These are phyloP conservation scores for Podila horticola DNA, from an alignment of 192 early-diverging fungal species.

Conservation along the genomic window DNA sequence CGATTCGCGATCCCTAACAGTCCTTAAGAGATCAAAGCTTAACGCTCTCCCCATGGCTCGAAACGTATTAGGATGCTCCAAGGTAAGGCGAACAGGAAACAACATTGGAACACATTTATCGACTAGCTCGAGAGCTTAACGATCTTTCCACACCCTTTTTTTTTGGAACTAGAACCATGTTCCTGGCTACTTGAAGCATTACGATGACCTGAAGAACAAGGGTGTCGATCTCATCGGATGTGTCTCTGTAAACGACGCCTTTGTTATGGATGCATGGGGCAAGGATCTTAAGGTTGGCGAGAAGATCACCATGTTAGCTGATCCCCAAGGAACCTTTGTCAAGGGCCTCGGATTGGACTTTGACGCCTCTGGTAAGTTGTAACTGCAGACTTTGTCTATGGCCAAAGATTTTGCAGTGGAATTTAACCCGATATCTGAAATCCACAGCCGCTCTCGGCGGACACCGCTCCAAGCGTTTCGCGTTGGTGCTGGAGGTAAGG, in stretches of 20 bases:
- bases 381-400: not conserved
- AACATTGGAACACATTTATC: too few relatives aligned
- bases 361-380: slow-evolving; percentile 61
- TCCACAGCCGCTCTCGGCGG: slow-evolving; percentile 57
- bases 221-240: slow-evolving; percentile 63
- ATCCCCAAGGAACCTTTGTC: slow-evolving; percentile 62
- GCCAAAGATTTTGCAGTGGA: not conserved
- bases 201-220: slow-evolving; percentile 55
- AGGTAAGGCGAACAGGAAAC: slow-evolving; percentile 9
- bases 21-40: not conserved
- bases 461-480: slow-evolving; percentile 62
- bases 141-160: too few relatives aligned
- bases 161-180: slow-evolving; percentile 51
- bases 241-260: slow-evolving; percentile 63
- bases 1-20: not conserved
- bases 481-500: slow-evolving; percentile 59
- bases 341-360: slow-evolving; percentile 63
- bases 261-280: slow-evolving; percentile 66
- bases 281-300: slow-evolving; percentile 49
- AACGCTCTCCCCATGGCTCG: not conserved
- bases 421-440: not conserved
- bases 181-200: slow-evolving; percentile 62
- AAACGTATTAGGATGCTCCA: slow-evolving; percentile 20
- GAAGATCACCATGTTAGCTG: slow-evolving; percentile 64
- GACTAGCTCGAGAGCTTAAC: too few relatives aligned